These are phyloP conservation scores for Xylariaceae sp. DNA, from an alignment of 2,329 filamentous ascomycete genomes.

Conservation along the genomic window DNA sequence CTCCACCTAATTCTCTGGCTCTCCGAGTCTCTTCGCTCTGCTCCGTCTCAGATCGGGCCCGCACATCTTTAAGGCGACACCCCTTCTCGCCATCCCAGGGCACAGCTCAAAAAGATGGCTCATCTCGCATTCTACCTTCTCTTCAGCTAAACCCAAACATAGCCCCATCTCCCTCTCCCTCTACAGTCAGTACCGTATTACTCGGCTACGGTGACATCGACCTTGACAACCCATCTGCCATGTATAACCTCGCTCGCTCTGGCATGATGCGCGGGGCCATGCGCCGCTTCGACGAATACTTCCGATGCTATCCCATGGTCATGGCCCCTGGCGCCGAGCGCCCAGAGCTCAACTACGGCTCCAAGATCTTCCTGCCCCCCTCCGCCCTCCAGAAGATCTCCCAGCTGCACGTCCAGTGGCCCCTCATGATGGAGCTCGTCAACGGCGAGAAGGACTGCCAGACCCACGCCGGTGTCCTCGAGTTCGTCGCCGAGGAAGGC, in stretches of 20 bases:
- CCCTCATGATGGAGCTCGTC: conserved; percentile 92
- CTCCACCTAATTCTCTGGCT: no score
- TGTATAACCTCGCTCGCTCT: conserved; percentile 48
- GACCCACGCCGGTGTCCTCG: conserved; percentile 91
- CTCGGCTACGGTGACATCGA: conserved; percentile 36
- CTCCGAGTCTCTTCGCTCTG: no score
- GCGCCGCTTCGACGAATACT: conserved; percentile 96
- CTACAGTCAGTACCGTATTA: no score
- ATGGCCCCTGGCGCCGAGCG: conserved; percentile 92
- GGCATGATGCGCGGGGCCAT: conserved; percentile 45
- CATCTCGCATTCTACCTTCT: no score
- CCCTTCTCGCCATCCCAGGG: no score
- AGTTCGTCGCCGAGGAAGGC: conserved; percentile 97
- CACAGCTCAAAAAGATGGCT: no score
- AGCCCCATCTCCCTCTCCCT: no score
- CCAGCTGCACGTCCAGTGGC: conserved; percentile 92
- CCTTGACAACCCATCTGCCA: conserved; percentile 46
- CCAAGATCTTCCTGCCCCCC: conserved; percentile 96
- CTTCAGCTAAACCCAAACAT: no score
- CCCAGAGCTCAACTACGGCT: conserved; percentile 88
- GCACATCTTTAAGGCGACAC: no score
- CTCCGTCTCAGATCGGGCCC: no score
- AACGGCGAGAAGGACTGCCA: conserved; percentile 78
- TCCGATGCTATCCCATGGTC: conserved; percentile 90
- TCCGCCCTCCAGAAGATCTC: conserved; percentile 97